Percentiles rank a stretch among this genome's conserved stretches.
phyloP scores from a whole-genome alignment of 768 basidiomycete genomes.

The Rhizopogon salebrosus region DNA sequence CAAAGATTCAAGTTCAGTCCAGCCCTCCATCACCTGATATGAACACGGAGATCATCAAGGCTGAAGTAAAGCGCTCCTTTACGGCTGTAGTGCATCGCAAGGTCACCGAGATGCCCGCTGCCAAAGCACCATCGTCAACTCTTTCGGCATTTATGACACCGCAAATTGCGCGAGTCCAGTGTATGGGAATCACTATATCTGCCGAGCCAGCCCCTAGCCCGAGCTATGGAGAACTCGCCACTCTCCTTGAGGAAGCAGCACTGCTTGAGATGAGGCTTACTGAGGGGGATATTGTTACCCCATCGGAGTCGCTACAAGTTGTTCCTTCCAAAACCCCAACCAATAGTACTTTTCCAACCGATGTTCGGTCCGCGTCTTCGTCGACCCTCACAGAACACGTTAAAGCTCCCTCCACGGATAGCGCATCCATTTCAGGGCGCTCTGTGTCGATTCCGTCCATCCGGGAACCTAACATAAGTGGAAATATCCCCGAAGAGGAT shows the following conservation, averaged over 20 bases:
- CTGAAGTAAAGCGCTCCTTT: conserved; percentile 31
- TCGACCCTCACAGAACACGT: conserved; percentile 18
- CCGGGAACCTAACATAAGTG: conserved; percentile 21
- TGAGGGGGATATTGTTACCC: conserved; percentile 31
- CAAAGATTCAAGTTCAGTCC: conserved; percentile 1
- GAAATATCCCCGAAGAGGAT: conserved; percentile 17
- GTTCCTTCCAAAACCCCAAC: conserved; percentile 19
- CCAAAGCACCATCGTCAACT: conserved; percentile 13
- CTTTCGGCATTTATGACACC: conserved; percentile 22
- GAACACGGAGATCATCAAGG: neutral
- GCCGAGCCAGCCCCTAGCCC: conserved; percentile 40
- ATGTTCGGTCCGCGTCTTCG: conserved; percentile 15
- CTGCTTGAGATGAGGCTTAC: conserved; percentile 50
- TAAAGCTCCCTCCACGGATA: conserved; percentile 11
- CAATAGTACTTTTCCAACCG: conserved; percentile 16
- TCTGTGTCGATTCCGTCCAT: conserved; percentile 27
- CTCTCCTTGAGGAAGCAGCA: conserved; percentile 54
- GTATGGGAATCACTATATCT: conserved; percentile 13
- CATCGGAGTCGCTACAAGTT: conserved; percentile 5
- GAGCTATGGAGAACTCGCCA: conserved; percentile 46
- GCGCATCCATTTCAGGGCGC: conserved; percentile 18
- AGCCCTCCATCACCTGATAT: conserved; percentile 8
- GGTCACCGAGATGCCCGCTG: conserved; percentile 32
- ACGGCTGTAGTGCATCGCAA: conserved; percentile 56
- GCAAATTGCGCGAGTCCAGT: conserved; percentile 23